These are phyloP conservation scores for Trypanosoma cruzi DNA, from an alignment of 208 protist species.

Conservation along the genomic window DNA sequence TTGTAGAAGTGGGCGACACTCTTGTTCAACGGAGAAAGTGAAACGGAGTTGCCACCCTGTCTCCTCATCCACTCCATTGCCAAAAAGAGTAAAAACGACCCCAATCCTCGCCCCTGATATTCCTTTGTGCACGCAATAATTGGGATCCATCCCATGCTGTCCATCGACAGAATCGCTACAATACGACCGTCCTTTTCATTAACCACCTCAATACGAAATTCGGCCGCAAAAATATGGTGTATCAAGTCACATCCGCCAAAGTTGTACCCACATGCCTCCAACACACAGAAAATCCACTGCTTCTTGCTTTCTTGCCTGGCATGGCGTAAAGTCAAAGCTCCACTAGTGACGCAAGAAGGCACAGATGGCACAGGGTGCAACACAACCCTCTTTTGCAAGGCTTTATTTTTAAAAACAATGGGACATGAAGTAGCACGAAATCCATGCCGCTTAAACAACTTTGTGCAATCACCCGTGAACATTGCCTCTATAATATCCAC, in stretches of 20 bases:
- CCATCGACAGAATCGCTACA: constrained; percentile 37
- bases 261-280: constrained; percentile 36
- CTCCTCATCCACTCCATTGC: constrained; percentile 43
- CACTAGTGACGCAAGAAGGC: constrained; percentile 13
- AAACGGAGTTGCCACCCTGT: constrained; percentile 20
- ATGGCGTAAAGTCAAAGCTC: constrained; percentile 10
- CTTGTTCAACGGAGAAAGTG: constrained; percentile 34
- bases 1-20: constrained; percentile 34
- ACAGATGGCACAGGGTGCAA: neutral
- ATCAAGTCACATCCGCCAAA: constrained; percentile 40
- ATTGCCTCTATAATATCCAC: constrained; percentile 14
- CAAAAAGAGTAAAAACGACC: constrained; percentile 59
- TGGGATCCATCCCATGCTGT: constrained; percentile 38
- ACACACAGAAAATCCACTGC: constrained; percentile 27
- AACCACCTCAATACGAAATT: constrained; percentile 37
- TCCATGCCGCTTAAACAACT: constrained; percentile 17
- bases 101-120: constrained; percentile 35
- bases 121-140: constrained; percentile 34
- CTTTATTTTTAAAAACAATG: constrained; percentile 9
- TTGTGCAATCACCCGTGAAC: constrained; percentile 1
- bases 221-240: constrained; percentile 23
- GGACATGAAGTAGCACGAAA: neutral
- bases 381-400: constrained; percentile 6
- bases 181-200: constrained; percentile 12
- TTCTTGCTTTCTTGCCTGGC: constrained; percentile 26